These are phyloP conservation scores for Ambrosiella xylebori DNA, from an alignment of 2,329 filamentous ascomycete species.

Conservation along the genomic window DNA sequence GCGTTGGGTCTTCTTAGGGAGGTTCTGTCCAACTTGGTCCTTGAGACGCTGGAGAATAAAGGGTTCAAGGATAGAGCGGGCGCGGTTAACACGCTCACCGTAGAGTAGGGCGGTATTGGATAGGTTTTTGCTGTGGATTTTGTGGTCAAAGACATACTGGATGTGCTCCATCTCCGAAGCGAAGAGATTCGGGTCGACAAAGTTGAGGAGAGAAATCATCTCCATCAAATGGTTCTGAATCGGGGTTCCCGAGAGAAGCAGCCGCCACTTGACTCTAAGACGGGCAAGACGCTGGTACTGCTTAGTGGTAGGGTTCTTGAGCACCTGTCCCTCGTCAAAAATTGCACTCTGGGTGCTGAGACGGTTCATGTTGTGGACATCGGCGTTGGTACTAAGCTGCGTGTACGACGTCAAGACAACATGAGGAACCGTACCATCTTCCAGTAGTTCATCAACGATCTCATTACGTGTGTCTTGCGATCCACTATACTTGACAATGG, in stretches of 20 bases:
- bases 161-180: constrained; percentile 53
- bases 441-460: constrained; percentile 47
- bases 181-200: constrained; percentile 81
- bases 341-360: constrained; percentile 42
- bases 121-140: constrained; percentile 65
- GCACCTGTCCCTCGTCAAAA: constrained; percentile 85
- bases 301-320: constrained; percentile 76
- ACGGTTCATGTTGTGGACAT: constrained; percentile 32
- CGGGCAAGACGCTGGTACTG: constrained; percentile 63
- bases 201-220: constrained; percentile 76
- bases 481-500: constrained; percentile 55
- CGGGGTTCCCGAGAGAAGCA: constrained; percentile 73
- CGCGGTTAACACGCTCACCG: constrained; percentile 68
- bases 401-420: constrained; percentile 44
- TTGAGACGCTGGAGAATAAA: constrained; percentile 93
- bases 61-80: constrained; percentile 80
- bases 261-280: constrained; percentile 65
- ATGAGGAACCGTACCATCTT: constrained; percentile 33
- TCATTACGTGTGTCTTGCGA: constrained; percentile 47
- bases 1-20: constrained; percentile 62
- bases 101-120: constrained; percentile 72
- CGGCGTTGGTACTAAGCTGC: constrained; percentile 36
- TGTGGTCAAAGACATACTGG: constrained; percentile 79
- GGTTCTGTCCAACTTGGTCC: constrained; percentile 68
- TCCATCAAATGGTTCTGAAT: constrained; percentile 91